phyloP scores from a whole-genome alignment of 2,329 filamentous ascomycete species.

The Sclerotinia minor region DNA sequence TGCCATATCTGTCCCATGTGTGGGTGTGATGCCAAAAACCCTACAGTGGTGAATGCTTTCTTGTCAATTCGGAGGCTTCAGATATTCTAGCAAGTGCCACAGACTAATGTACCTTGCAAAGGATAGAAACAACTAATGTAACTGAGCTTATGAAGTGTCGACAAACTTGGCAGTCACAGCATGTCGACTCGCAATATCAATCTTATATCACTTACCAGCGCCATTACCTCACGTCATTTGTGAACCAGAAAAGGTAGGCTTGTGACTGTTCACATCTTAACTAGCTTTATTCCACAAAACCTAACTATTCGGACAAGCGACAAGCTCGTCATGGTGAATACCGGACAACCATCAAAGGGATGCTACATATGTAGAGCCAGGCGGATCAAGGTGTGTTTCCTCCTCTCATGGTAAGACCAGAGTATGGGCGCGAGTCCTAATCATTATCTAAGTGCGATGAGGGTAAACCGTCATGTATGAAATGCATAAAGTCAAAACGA shows the following conservation, averaged over 20 bases:
- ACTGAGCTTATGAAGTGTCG: neutral
- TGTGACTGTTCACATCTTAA: neutral
- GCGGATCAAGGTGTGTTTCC: slow-evolving; percentile 25
- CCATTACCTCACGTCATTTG: neutral
- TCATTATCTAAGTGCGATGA: slow-evolving; percentile 58
- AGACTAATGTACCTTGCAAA: too few species aligned
- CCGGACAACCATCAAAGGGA: slow-evolving; percentile 25
- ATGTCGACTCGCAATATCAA: neutral
- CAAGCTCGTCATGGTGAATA: slow-evolving; percentile 15
- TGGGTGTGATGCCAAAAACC: neutral
- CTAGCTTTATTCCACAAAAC: neutral
- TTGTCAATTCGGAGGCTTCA: neutral
- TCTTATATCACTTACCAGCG: neutral
- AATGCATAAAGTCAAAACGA: slow-evolving; percentile 60
- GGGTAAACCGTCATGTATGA: slow-evolving; percentile 61
- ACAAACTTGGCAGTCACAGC: neutral
- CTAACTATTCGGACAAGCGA: neutral
- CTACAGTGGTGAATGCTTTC: neutral
- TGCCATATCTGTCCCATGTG: neutral
- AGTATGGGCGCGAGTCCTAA: neutral
- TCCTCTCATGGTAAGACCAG: neutral
- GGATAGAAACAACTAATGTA: neutral
- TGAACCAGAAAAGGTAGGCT: neutral
- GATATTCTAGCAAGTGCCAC: neutral
- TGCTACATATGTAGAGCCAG: slow-evolving; percentile 27